These are phyloP conservation scores for Naganishia kalamii DNA, from an alignment of 768 basidiomycete genomes.

Conservation along the genomic window DNA sequence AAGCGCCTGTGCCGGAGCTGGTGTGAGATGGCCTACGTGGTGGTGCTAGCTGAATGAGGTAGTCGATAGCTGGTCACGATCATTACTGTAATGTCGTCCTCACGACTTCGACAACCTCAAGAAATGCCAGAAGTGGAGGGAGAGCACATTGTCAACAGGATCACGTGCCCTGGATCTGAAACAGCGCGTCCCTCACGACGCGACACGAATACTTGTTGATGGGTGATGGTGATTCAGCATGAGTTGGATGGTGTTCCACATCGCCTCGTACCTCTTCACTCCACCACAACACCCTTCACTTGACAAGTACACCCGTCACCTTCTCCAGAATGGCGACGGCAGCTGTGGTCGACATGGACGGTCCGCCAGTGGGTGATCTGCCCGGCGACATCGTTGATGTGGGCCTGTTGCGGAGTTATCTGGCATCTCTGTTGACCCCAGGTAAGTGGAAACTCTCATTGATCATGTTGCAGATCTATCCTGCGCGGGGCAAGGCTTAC, in stretches of 20 bases:
- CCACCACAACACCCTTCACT: not conserved
- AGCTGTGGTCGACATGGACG: slow-evolving; percentile 1
- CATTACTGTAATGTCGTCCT: too few species aligned
- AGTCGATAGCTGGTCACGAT: too few species aligned
- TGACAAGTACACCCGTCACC: not conserved
- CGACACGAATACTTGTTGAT: too few species aligned
- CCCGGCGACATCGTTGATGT: slow-evolving; percentile 28
- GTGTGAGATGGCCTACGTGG: not conserved
- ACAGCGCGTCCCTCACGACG: too few species aligned
- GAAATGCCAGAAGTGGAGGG: too few species aligned
- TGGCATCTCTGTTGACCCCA: slow-evolving; percentile 35
- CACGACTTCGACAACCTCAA: too few species aligned
- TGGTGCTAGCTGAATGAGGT: too few species aligned
- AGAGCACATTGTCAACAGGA: too few species aligned
- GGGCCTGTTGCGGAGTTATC: slow-evolving; percentile 34
- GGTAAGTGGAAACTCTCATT: slow-evolving; percentile 26
- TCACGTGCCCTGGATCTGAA: too few species aligned
- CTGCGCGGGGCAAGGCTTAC: not conserved
- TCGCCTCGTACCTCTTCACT: too few species aligned
- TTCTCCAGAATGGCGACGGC: not conserved
- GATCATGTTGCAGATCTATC: not conserved
- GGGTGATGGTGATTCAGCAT: too few species aligned
- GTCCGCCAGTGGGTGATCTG: not conserved
- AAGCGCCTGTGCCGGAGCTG: not conserved
- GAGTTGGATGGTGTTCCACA: too few species aligned